Base-by-base conservation (phyloP, 768 basidiomycete genomes). In the Gyrodon lividus region DNA sequence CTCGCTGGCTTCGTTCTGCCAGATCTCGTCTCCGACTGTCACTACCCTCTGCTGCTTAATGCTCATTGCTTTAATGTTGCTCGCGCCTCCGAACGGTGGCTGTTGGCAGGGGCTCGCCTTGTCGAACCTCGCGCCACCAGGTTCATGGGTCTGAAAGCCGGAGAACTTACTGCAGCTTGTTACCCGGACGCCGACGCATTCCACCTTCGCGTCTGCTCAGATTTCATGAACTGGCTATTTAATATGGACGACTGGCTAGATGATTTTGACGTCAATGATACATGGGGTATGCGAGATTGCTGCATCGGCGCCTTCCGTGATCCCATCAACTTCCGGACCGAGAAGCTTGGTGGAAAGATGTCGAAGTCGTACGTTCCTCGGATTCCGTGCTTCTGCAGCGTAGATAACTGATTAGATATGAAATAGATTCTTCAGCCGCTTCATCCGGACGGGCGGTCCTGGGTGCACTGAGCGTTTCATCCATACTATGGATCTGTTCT, bases 141-240 rank as follows among this genome's bases (percentile, higher is more conserved):
- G 31, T 76, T 87, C 46, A 73, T 75, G 58, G 82, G 80, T 24
- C 73, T 86, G 48, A 80, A 84, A 54, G 82, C 82, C 12, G 83
- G 85, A 39, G 81, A 84, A 55, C 78, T 89, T 56, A 80, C 83
- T 30, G 83, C 83, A 2, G 77, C 73, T 61, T 84, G 82, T 64
- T 88, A 87, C 64, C 76, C 80, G 50, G 76, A 76, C 22, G 71
- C 79, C 19, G 69, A 78, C n/a, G 64, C 73, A 38, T 77, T 80
- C 54, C 79, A 81, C 43, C 77, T 89, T 33, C 80, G 82, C 26
- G 78, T 84, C 54, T 77, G 83, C 54, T 78, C 80, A 3, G 86
- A 89, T 67, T 87, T 85, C 59, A 78, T 88, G 81, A 70, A 68
- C 55, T 73, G 67, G 60, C 56, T 74, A 35, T 75, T 77, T 38